Conservation (phyloP, 2,329 filamentous ascomycete genomes). For the Pseudogymnoascus verrucosus region DNA sequence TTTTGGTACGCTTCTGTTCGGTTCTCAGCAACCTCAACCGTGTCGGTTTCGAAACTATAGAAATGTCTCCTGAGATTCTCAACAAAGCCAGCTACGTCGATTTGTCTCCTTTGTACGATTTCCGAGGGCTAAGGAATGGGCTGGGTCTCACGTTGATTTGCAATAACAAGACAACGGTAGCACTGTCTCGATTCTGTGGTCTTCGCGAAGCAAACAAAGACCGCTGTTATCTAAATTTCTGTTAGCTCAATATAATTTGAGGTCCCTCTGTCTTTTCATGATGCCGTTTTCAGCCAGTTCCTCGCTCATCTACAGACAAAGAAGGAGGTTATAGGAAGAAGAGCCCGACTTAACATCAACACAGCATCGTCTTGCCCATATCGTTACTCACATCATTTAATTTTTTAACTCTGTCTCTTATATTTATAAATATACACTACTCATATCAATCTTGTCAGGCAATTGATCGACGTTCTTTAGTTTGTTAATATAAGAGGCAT, state of each 20-base stretch:
- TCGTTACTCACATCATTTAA: neutral
- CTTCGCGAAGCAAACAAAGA: neutral
- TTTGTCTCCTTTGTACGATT: neutral
- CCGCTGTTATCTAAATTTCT: neutral
- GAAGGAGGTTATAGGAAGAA: neutral
- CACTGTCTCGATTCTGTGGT: neutral
- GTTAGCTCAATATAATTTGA: neutral
- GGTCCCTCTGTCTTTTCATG: neutral
- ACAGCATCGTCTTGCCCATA: neutral
- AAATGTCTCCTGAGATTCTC: neutral
- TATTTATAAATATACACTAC: neutral
- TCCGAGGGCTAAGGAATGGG: neutral
- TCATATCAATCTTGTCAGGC: too few relatives aligned
- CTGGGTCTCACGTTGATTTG: neutral
- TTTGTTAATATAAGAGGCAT: neutral
- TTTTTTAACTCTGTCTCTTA: neutral
- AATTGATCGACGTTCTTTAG: neutral
- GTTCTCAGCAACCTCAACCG: neutral
- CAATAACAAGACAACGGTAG: neutral
- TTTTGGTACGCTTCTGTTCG: neutral
- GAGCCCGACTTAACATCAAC: neutral
- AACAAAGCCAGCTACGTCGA: neutral
- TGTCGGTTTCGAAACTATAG: neutral
- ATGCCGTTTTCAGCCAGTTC: neutral
- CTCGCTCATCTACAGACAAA: neutral